These are phyloP conservation scores for Vitis amurensis DNA, from an alignment of 164 flowering plant species.

Conservation along the genomic window DNA sequence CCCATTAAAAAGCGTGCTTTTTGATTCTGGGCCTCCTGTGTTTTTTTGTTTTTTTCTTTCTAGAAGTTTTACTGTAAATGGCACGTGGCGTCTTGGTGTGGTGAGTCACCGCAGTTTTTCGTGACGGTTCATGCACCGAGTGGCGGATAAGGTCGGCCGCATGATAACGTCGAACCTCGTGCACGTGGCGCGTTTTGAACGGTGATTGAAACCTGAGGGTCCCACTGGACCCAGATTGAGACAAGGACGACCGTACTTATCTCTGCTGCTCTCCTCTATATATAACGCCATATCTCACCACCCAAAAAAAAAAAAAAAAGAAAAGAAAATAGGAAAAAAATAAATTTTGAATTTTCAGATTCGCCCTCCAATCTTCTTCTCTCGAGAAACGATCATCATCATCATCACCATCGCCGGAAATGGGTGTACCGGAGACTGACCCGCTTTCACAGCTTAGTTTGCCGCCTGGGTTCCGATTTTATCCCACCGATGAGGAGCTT, in stretches of 20 bases:
- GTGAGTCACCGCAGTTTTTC: constrained; percentile 9
- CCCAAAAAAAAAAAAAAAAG: constrained; percentile 12
- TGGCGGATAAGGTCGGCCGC: too few species aligned
- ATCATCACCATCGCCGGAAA: constrained; percentile 8
- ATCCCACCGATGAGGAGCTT: constrained; percentile 69
- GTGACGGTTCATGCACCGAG: too few species aligned
- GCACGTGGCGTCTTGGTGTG: constrained; percentile 19
- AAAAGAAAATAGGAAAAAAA: neutral
- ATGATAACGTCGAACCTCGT: too few species aligned
- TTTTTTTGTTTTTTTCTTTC: neutral
- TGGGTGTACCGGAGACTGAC: constrained; percentile 43
- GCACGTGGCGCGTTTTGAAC: neutral
- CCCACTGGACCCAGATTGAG: constrained; percentile 16
- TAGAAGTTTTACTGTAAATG: constrained; percentile 1
- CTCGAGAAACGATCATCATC: neutral
- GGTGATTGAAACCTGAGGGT: constrained; percentile 15
- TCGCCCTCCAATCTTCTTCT: constrained; percentile 3
- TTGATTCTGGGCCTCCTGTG: neutral
- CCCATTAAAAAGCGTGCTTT: neutral
- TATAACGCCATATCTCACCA: neutral
- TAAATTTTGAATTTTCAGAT: neutral
- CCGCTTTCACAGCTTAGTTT: constrained; percentile 47
- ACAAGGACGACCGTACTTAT: constrained; percentile 40
- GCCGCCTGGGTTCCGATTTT: constrained; percentile 69
- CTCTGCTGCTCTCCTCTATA: constrained; percentile 19